Evolutionary conservation across 768 basidiomycete species (phyloP).

Genomic region (Lactarius tabidus): DNA sequence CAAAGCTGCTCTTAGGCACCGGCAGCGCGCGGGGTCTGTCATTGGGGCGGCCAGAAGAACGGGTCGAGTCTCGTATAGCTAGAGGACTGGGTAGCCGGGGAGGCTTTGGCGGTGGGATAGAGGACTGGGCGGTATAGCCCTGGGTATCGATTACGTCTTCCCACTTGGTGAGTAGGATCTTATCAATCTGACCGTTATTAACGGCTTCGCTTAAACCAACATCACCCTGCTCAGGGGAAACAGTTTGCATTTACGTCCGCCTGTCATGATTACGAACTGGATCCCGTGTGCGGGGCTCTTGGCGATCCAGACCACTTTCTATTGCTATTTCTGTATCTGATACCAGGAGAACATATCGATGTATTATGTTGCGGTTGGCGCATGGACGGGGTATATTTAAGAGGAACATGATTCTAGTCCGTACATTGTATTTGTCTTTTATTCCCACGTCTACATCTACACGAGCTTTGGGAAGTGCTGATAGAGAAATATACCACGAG

Average conservation of each 20-base stretch:
- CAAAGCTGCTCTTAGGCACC: constrained; percentile 31
- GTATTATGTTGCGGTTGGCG: neutral
- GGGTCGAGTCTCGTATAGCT: constrained; percentile 35
- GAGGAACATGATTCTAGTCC: neutral
- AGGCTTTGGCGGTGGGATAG: constrained; percentile 41
- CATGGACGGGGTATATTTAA: neutral
- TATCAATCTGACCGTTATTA: neutral
- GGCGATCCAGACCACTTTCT: neutral
- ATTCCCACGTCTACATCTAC: constrained; percentile 5
- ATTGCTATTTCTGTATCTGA: neutral
- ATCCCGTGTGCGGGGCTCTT: neutral
- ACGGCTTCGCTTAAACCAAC: neutral
- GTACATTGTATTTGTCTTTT: constrained; percentile 2
- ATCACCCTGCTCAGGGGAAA: neutral
- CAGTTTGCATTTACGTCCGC: constrained; percentile 3
- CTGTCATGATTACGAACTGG: neutral
- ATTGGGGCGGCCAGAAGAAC: constrained; percentile 47
- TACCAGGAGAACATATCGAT: constrained; percentile 6
- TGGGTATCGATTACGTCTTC: constrained; percentile 13
- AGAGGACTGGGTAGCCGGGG: constrained; percentile 35
- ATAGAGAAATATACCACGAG: neutral
- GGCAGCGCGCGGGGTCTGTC: constrained; percentile 20
- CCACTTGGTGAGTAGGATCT: constrained; percentile 9
- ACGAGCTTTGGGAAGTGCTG: neutral
- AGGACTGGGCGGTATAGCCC: constrained; percentile 46